phyloP scores from a whole-genome alignment of 2,329 filamentous ascomycete genomes.

The Fusarium sp. region DNA sequence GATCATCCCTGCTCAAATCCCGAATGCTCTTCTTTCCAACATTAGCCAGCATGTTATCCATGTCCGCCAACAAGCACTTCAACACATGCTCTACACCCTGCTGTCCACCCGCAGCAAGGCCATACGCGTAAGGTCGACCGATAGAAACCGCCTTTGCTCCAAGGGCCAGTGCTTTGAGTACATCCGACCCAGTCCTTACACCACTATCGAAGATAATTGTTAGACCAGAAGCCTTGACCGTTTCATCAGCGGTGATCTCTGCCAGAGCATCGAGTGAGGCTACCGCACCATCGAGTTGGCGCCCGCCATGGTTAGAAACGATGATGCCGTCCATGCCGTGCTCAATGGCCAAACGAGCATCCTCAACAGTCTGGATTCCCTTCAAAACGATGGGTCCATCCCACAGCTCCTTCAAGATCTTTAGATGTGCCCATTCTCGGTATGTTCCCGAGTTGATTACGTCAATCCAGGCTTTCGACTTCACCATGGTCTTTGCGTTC shows the following conservation, averaged over 20 bases:
- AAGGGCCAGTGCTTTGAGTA: slow-evolving; percentile 57
- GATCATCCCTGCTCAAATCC: slow-evolving; percentile 35
- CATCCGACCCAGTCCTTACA: slow-evolving; percentile 55
- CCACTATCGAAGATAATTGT: slow-evolving; percentile 65
- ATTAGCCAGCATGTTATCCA: slow-evolving; percentile 67
- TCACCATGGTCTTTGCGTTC: slow-evolving; percentile 26
- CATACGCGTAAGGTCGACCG: slow-evolving; percentile 57
- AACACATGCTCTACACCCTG: slow-evolving; percentile 68
- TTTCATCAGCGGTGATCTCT: slow-evolving; percentile 66
- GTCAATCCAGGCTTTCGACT: slow-evolving; percentile 43
- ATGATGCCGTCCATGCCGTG: slow-evolving; percentile 56
- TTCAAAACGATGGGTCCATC: slow-evolving; percentile 63
- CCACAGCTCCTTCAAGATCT: slow-evolving; percentile 70
- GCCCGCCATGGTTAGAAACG: slow-evolving; percentile 58
- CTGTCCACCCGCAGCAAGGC: slow-evolving; percentile 52
- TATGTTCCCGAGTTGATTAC: slow-evolving; percentile 54
- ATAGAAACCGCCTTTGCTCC: slow-evolving; percentile 58
- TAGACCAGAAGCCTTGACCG: slow-evolving; percentile 52
- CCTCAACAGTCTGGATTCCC: slow-evolving; percentile 56
- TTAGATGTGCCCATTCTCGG: slow-evolving; percentile 72
- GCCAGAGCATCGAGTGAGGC: slow-evolving; percentile 66
- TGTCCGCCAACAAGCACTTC: slow-evolving; percentile 55
- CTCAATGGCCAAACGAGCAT: slow-evolving; percentile 55
- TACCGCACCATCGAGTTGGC: slow-evolving; percentile 57
- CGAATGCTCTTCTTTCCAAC: slow-evolving; percentile 60